Evolutionary conservation across 2,329 filamentous ascomycete species (phyloP), one percentile per base, ranked within the genome.

Genomic region (Leptodontidium sp.): DNA sequence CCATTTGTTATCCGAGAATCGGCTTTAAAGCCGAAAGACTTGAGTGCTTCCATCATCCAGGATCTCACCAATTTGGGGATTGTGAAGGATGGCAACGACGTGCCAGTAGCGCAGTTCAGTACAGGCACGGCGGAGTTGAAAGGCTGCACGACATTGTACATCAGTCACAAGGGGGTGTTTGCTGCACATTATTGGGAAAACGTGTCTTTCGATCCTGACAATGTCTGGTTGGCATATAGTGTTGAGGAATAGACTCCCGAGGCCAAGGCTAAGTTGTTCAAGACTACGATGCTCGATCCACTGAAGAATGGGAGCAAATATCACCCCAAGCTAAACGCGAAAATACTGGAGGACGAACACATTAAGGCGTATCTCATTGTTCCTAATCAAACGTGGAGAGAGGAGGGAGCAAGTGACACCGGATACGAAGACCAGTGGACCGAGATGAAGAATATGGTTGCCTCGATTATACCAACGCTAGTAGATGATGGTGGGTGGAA

Each of bases 281-380:
- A 55, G 52, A 55, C 24, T 14, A n/a, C 9, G 12, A 24, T 55
- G 52, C 26, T 55, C 5, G 9, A 55, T 55, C 9, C 14, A 29
- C 9, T 55, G 9, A 55, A 32, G 12, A 17, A 55, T 55, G 24
- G 26, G 11, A 32, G 52, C 26, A 29, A 55, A 29, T 55, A 55
- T 32, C 52, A 55, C 26, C 52, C 52, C 26, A 32, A 32, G 52
- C 26, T 55, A 24, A 55, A 32, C 3, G 26, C 14, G 26, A 32
- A 29, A 32, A 12, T 32, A 17, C 11, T 55, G 9, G 26, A 55
- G 26, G 52, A 32, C 26, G 52, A 55, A 15, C 4, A 55, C 52
- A 55, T 55, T 15, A 55, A 35, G 12, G 52, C 52, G 24, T 55
- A 55, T 55, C 52, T 55, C 26, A 55, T 55, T 55, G 21, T 52